Evolutionary conservation across 805 yeast species (phyloP), one percentile per base, ranked within the genome.

Genomic region (Starmerella davenportii): DNA sequence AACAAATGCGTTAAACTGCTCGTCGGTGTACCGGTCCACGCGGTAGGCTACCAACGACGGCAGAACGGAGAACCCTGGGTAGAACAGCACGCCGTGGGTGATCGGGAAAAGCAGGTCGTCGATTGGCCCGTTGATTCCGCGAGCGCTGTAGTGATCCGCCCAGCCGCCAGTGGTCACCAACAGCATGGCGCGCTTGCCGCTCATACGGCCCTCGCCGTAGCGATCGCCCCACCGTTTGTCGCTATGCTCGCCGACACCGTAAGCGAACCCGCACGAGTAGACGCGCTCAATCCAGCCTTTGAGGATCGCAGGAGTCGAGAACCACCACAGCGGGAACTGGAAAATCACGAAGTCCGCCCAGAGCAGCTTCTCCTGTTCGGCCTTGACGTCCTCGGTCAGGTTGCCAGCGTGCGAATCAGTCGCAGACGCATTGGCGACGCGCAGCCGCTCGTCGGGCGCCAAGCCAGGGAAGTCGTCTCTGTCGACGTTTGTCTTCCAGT

Each of bases 311-410:
- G 32, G 32, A 7, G 13, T 29, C 9, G 18, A 15, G n/a, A 14
- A 29, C 32, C 32, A 29, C 32, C 32, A 29, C n/a, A 29, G 18
- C 18, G 32, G 32, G 32, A 29, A 29, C 13, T 29, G 32, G 32
- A 29, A 29, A 14, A 29, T 29, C 16, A 29, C 32, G 18, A 17
- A 15, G 18, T 29, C 32, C 8, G 32, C 32, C 32, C 32, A 29
- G 11, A 8, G 11, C n/a, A 29, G 32, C n/a, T 29, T 29, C 32
- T 17, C 18, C 32, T 15, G 16, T 14, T 29, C 32, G 18, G 16
- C 32, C n/a, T 15, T 29, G 16, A 29, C 32, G 32, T 29, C 32
- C 14, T 29, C 32, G 9, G 32, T 29, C 9, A 29, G 32, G 9
- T n/a, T 29, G 32, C n/a, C n/a, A 14, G 32, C 16, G 32, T 29